Evolutionary conservation across 805 yeast species (phyloP).

Genomic region (Saccharomycopsis microspora): DNA sequence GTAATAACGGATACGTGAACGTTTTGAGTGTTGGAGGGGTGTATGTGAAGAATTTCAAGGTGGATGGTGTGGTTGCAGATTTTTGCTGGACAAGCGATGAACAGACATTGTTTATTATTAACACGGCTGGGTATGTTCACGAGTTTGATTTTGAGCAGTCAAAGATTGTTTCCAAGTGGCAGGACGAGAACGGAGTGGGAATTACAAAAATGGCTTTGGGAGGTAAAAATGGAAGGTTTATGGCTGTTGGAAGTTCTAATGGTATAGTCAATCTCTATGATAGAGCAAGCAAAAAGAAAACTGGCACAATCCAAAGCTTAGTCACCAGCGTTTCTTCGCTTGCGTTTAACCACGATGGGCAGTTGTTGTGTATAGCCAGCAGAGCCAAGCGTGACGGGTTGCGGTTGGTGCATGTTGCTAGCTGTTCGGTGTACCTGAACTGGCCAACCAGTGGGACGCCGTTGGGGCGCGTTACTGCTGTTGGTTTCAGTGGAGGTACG

Average conservation of each 20-base stretch:
- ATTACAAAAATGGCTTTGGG: constrained; percentile 69
- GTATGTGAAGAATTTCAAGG: constrained; percentile 77
- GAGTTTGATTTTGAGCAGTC: constrained; percentile 53
- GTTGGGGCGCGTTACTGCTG: constrained; percentile 81
- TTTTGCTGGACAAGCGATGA: constrained; percentile 51
- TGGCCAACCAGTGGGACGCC: constrained; percentile 99
- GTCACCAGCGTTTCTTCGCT: constrained; percentile 71
- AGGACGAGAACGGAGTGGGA: constrained; percentile 77
- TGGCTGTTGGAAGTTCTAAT: constrained; percentile 80
- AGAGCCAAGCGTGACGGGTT: constrained; percentile 79
- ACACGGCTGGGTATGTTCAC: constrained; percentile 79
- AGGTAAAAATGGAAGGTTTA: constrained; percentile 59
- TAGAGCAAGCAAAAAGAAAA: constrained; percentile 37
- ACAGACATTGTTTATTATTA: constrained; percentile 44
- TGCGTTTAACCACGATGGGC: constrained; percentile 79
- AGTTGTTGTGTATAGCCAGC: constrained; percentile 76
- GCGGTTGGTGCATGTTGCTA: constrained; percentile 77
- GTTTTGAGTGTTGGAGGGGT: constrained; percentile 77
- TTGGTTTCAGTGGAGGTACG: constrained; percentile 66
- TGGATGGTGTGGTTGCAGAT: constrained; percentile 61
- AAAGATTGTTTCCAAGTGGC: constrained; percentile 58
- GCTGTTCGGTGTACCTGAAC: constrained; percentile 76
- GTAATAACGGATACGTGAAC: constrained; percentile 88
- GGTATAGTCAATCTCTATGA: constrained; percentile 90
- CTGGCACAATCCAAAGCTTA: constrained; percentile 61